Evolutionary conservation across 2,329 filamentous ascomycete genomes (phyloP).

Genomic region (Podosphaera fusca): DNA sequence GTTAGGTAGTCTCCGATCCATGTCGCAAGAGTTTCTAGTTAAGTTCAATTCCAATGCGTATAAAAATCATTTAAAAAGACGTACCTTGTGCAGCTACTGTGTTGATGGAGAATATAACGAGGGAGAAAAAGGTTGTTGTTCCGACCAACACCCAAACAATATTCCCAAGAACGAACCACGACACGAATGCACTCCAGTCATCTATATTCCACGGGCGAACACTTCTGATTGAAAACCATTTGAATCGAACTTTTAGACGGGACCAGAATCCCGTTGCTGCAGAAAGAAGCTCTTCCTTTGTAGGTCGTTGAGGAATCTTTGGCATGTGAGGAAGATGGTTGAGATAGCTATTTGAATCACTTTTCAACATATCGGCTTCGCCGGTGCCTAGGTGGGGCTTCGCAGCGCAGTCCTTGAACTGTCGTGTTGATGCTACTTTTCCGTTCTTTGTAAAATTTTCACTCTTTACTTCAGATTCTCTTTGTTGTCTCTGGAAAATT

Average conservation of each 20-base stretch:
- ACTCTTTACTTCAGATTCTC: not conserved
- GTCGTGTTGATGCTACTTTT: not conserved
- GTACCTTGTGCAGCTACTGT: constrained; percentile 83
- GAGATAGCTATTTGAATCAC: constrained; percentile 26
- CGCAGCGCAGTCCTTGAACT: not conserved
- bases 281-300: constrained; percentile 76
- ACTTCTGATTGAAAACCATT: constrained; percentile 92
- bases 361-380: not conserved
- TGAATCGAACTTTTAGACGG: constrained; percentile 72
- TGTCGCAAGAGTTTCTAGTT: constrained; percentile 62
- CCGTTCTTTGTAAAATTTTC: not conserved
- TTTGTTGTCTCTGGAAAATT: not conserved
- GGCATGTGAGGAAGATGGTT: constrained; percentile 29
- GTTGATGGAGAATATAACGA: constrained; percentile 78
- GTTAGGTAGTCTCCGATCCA: constrained; percentile 94
- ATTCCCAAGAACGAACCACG: constrained; percentile 86
- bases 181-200: constrained; percentile 86
- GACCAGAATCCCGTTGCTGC: constrained; percentile 88
- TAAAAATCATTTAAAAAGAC: constrained; percentile 12
- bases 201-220: constrained; percentile 86
- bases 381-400: not conserved
- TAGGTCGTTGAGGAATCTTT: constrained; percentile 67
- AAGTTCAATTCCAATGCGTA: constrained; percentile 7
- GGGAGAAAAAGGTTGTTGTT: constrained; percentile 89
- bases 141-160: constrained; percentile 89